These are phyloP conservation scores for Malus orientalis DNA, from an alignment of 306 rosid species.

Conservation along the genomic window DNA sequence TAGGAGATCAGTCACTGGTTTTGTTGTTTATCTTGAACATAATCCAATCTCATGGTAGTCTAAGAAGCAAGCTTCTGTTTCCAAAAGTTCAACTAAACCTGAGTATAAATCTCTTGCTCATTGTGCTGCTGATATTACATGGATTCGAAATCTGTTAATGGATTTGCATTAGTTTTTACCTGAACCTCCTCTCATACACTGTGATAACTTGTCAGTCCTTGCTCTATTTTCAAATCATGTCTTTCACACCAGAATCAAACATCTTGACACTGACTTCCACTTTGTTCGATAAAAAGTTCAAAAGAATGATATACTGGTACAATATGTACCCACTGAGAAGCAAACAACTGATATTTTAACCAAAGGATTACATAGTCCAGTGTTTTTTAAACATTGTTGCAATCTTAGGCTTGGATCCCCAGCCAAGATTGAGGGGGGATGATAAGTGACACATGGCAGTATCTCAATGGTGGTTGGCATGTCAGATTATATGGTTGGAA, in stretches of 20 bases:
- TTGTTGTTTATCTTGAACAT: neutral
- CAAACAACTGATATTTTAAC: neutral
- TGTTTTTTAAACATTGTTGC: neutral
- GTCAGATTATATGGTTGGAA: too few species aligned
- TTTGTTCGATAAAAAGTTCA: neutral
- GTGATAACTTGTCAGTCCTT: neutral
- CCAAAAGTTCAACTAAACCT: too few species aligned
- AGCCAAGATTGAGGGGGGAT: neutral
- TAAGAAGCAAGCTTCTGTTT: too few species aligned
- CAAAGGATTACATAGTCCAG: neutral
- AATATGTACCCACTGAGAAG: neutral
- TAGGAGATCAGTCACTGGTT: neutral
- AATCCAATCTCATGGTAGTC: neutral
- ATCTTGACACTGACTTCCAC: neutral
- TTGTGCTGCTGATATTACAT: neutral
- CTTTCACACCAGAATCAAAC: neutral
- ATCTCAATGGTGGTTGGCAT: too few species aligned
- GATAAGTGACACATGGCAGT: neutral
- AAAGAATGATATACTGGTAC: rapidly evolving
- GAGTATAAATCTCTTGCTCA: too few species aligned
- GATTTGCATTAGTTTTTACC: neutral
- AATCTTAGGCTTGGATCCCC: neutral
- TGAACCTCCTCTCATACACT: neutral
- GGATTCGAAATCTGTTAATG: neutral
- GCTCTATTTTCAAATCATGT: neutral